Conservation (phyloP, 2,329 filamentous ascomycete species). For the Cladosporium colombiae region DNA sequence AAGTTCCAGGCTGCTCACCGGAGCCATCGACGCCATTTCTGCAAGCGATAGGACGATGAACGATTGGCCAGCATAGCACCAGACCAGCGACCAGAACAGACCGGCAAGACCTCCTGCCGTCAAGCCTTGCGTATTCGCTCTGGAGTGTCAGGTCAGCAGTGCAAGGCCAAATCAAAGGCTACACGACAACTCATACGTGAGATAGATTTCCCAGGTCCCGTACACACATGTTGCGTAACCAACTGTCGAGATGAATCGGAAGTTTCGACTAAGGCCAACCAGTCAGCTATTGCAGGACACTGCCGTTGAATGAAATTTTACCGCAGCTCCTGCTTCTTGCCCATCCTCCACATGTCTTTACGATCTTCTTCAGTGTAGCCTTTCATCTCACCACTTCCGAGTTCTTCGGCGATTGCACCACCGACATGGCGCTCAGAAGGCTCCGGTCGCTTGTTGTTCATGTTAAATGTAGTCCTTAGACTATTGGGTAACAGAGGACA, state of each 20-base stretch:
- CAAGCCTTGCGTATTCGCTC: constrained; percentile 29
- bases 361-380: constrained; percentile 33
- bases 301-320: background rate
- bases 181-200: background rate
- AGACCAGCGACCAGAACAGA: constrained; percentile 35
- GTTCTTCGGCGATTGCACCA: constrained; percentile 5
- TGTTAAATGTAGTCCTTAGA: background rate
- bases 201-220: constrained; percentile 53
- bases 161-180: background rate
- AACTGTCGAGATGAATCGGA: constrained; percentile 48
- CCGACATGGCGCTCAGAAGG: constrained; percentile 11
- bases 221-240: constrained; percentile 53
- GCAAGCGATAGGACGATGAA: constrained; percentile 39
- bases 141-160: constrained; percentile 10
- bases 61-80: constrained; percentile 31
- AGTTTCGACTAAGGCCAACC: constrained; percentile 39
- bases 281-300: background rate
- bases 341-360: constrained; percentile 46
- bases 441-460: background rate
- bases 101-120: constrained; percentile 33
- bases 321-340: constrained; percentile 49
- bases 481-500: constrained; percentile 3
- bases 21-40: constrained; percentile 39
- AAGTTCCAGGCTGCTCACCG: background rate
- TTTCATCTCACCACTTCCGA: background rate